A percentile compares a stretch with the other conserved stretches of the same genome.
Conservation (phyloP, 2,329 filamentous ascomycete species). For the Emericellopsis atlantica region DNA sequence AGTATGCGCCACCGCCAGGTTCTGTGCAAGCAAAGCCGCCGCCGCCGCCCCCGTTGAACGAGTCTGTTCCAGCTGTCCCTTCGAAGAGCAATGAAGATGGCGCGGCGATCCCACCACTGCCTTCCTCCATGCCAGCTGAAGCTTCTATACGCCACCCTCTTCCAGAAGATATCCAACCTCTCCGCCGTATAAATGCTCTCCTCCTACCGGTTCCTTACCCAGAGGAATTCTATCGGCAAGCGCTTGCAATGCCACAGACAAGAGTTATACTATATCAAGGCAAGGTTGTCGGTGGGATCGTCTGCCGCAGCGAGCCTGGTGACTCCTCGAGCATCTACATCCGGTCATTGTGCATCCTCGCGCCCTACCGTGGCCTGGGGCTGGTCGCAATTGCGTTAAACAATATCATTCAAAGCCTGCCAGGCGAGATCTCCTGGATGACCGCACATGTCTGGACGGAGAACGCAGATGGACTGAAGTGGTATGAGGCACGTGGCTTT, state of each 20-base stretch:
- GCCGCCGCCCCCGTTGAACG: constrained; percentile 6
- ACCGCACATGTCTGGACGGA: constrained; percentile 60
- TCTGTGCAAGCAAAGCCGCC: constrained; percentile 7
- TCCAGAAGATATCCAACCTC: constrained; percentile 38
- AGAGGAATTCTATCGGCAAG: constrained; percentile 46
- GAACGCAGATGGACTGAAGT: constrained; percentile 48
- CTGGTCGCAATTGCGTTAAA: constrained; percentile 45
- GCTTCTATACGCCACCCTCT: constrained; percentile 39
- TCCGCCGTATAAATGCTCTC: constrained; percentile 52
- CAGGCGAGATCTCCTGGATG: constrained; percentile 24
- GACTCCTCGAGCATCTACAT: constrained; percentile 38
- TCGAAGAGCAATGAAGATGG: neutral
- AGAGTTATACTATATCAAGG: constrained; percentile 11
- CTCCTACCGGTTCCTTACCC: constrained; percentile 52
- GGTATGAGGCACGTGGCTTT: constrained; percentile 50
- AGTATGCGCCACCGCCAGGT: constrained; percentile 21
- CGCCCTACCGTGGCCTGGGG: constrained; percentile 49
- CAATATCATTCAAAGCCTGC: constrained; percentile 29
- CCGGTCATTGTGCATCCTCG: constrained; percentile 49
- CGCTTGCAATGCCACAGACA: constrained; percentile 1
- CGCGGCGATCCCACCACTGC: constrained; percentile 7
- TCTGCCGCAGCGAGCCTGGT: constrained; percentile 44
- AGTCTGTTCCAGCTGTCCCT: constrained; percentile 7
- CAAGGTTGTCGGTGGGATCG: constrained; percentile 47
- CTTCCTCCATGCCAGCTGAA: constrained; percentile 27